These are phyloP conservation scores for Glutinoglossum americanum DNA, from an alignment of 495 filamentous ascomycete species.

Conservation along the genomic window DNA sequence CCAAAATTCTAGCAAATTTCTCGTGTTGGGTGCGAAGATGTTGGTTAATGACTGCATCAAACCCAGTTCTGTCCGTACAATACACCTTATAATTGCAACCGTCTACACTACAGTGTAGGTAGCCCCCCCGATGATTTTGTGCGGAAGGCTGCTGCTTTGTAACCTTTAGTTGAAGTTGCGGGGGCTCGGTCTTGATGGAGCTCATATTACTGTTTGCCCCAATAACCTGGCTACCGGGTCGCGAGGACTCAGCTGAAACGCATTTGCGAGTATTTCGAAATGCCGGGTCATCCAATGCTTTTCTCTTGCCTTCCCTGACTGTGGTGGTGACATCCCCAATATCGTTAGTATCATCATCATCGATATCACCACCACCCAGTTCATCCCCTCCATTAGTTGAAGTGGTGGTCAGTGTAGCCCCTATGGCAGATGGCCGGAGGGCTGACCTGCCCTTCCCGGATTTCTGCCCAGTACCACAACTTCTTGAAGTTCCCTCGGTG, in stretches of 20 bases:
- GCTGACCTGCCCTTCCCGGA: neutral
- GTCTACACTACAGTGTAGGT: conserved; percentile 48
- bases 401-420: conserved; percentile 2
- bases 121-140: conserved; percentile 21
- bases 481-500: neutral
- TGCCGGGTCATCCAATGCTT: neutral
- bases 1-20: neutral
- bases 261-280: neutral
- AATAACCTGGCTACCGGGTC: conserved; percentile 11
- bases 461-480: neutral
- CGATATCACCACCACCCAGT: conserved; percentile 13
- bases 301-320: neutral
- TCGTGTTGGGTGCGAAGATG: conserved; percentile 25
- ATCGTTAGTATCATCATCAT: conserved; percentile 18
- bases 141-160: conserved; percentile 11
- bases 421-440: conserved; percentile 1
- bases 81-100: conserved; percentile 43
- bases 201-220: conserved; percentile 11
- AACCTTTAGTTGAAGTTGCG: conserved; percentile 23
- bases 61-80: conserved; percentile 31
- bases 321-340: conserved; percentile 16
- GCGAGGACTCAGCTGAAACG: neutral
- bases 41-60: conserved; percentile 34
- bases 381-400: neutral
- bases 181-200: conserved; percentile 23